phyloP scores from a whole-genome alignment of 148 eudicot species.

The Rhododendron griersonianum region DNA sequence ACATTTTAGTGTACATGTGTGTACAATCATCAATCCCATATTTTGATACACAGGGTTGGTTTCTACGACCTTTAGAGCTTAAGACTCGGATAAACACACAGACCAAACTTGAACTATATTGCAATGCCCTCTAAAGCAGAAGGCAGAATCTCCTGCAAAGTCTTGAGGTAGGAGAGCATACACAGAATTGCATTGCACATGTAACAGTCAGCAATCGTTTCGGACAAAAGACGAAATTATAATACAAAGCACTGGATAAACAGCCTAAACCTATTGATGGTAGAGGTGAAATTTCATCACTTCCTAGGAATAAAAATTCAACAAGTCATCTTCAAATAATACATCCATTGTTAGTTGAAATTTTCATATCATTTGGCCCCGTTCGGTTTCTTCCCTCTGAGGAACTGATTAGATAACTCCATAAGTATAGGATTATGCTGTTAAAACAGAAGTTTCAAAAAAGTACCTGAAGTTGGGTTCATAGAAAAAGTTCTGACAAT shows the following conservation, averaged over 20 bases:
- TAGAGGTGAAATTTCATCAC: neutral
- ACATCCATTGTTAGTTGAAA: neutral
- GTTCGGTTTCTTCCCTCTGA: neutral
- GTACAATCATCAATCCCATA: neutral
- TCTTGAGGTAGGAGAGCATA: neutral
- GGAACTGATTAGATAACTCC: neutral
- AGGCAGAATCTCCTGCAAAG: neutral
- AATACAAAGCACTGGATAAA: neutral
- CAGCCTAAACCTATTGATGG: neutral
- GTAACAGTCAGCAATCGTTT: neutral
- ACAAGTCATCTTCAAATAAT: neutral
- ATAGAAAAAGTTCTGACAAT: conserved; percentile 7
- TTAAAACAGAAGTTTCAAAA: neutral
- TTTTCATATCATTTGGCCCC: neutral
- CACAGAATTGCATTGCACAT: neutral
- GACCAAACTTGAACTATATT: neutral
- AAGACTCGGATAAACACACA: neutral
- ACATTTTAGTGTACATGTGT: neutral
- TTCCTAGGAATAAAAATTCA: neutral
- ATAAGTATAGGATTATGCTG: neutral
- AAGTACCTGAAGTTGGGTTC: conserved; percentile 2
- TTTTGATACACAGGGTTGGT: neutral
- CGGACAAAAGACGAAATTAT: neutral
- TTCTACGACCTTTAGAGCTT: neutral
- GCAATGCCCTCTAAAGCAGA: neutral